Evolutionary conservation across 2,329 filamentous ascomycete genomes (phyloP).

Genomic region (Claviceps sorghi): DNA sequence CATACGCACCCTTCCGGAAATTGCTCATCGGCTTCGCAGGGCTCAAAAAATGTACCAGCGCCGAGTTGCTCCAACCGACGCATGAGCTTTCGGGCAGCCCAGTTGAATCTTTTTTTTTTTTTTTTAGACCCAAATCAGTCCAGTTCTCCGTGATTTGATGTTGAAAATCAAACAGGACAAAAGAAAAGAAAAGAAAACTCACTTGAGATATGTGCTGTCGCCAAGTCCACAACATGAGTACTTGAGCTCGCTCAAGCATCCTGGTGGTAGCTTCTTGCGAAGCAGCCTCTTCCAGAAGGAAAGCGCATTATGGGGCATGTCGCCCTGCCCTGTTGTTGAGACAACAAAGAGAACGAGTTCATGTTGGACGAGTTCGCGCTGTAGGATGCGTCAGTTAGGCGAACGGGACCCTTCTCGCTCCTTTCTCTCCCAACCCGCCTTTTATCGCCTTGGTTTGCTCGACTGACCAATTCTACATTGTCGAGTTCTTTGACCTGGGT

Average conservation of each 20-base stretch:
- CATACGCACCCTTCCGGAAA: slow-evolving; percentile 65
- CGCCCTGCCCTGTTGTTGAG: slow-evolving; percentile 89
- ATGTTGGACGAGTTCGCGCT: slow-evolving; percentile 37
- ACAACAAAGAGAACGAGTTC: slow-evolving; percentile 62
- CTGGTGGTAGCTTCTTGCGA: slow-evolving; percentile 58
- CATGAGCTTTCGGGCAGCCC: slow-evolving; percentile 75
- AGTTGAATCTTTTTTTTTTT: slow-evolving; percentile 61
- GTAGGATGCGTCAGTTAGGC: background rate
- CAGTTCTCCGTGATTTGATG: background rate
- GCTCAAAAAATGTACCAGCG: slow-evolving; percentile 57
- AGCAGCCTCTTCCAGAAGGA: slow-evolving; percentile 76
- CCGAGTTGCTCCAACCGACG: slow-evolving; percentile 75
- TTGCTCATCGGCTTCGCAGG: slow-evolving; percentile 84
- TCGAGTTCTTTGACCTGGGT: slow-evolving; percentile 67
- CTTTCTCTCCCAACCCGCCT: background rate
- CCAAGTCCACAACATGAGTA: slow-evolving; percentile 87
- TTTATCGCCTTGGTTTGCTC: background rate
- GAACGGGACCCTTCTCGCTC: background rate
- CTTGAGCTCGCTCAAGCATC: slow-evolving; percentile 50
- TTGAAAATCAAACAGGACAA: slow-evolving; percentile 1
- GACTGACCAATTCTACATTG: slow-evolving; percentile 55
- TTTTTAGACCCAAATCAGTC: background rate
- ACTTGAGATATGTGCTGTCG: slow-evolving; percentile 90
- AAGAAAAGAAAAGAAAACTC: slow-evolving; percentile 14
- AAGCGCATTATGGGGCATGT: slow-evolving; percentile 71